These are phyloP conservation scores for Punica granatum DNA, from an alignment of 345 rosid species.

Conservation along the genomic window DNA sequence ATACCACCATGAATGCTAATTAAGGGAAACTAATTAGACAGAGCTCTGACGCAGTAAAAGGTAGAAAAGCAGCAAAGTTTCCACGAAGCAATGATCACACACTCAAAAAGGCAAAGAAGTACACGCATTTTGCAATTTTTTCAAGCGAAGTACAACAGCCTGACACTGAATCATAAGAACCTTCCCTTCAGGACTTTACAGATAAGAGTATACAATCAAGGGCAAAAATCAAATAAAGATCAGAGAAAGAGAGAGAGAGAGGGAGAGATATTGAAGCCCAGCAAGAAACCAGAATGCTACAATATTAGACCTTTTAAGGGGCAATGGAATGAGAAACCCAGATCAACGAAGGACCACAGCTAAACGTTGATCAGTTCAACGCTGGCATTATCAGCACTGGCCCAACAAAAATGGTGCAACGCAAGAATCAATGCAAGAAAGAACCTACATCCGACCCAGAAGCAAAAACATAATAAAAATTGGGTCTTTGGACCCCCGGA, in stretches of 20 bases:
- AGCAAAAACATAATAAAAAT: background rate
- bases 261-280: background rate
- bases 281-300: background rate
- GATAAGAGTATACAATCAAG: background rate
- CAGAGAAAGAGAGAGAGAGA: background rate
- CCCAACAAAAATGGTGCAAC: constrained; percentile 1
- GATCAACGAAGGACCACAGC: background rate
- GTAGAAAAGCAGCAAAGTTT: background rate
- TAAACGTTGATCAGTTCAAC: background rate
- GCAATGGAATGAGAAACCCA: background rate
- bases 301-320: background rate
- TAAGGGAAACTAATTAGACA: background rate
- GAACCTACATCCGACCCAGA: background rate
- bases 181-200: background rate
- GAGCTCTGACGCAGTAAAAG: background rate
- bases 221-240: background rate
- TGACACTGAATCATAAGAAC: background rate
- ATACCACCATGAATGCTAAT: background rate
- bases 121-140: background rate
- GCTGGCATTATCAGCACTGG: background rate
- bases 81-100: background rate
- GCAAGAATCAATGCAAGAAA: background rate
- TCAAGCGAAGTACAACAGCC: background rate
- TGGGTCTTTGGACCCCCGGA: background rate
- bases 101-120: background rate